Evolutionary conservation across 345 rosid genomes (phyloP).

Genomic region (Boechera stricta): DNA sequence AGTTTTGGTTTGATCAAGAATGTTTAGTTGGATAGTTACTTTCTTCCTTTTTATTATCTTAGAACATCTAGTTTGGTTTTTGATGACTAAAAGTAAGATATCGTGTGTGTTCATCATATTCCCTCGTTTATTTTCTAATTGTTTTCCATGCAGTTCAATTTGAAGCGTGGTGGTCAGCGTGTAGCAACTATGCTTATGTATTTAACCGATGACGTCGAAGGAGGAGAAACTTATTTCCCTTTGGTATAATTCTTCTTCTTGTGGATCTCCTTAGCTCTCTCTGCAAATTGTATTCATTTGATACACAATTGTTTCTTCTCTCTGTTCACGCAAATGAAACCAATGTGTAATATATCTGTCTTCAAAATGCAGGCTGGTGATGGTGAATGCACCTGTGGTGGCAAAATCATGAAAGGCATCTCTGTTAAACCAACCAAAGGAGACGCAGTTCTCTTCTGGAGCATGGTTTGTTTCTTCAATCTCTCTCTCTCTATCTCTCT

Average conservation of each 20-base stretch:
- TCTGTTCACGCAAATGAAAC: constrained; percentile 15
- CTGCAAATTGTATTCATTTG: background rate
- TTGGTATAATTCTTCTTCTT: constrained; percentile 54
- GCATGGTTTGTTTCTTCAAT: constrained; percentile 78
- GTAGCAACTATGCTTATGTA: constrained; percentile 96
- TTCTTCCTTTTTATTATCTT: background rate
- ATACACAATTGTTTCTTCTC: background rate
- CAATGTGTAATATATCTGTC: background rate
- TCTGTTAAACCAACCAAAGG: constrained; percentile 93
- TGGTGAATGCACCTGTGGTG: constrained; percentile 85
- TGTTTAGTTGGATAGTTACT: background rate
- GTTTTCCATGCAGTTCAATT: constrained; percentile 62
- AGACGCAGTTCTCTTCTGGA: constrained; percentile 96
- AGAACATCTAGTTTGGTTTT: background rate
- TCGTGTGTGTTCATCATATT: background rate
- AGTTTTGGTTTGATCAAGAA: background rate
- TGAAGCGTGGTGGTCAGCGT: constrained; percentile 93
- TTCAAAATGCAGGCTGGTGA: constrained; percentile 73
- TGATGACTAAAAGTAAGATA: background rate
- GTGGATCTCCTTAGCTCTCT: constrained; percentile 8
- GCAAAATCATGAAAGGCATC: constrained; percentile 71
- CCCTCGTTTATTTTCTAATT: constrained; percentile 5
- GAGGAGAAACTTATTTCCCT: constrained; percentile 98
- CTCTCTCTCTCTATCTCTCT: background rate
- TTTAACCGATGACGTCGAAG: constrained; percentile 83